These are phyloP conservation scores for Crinitomyces ghanaensis DNA, from an alignment of 805 yeast species.

Conservation along the genomic window DNA sequence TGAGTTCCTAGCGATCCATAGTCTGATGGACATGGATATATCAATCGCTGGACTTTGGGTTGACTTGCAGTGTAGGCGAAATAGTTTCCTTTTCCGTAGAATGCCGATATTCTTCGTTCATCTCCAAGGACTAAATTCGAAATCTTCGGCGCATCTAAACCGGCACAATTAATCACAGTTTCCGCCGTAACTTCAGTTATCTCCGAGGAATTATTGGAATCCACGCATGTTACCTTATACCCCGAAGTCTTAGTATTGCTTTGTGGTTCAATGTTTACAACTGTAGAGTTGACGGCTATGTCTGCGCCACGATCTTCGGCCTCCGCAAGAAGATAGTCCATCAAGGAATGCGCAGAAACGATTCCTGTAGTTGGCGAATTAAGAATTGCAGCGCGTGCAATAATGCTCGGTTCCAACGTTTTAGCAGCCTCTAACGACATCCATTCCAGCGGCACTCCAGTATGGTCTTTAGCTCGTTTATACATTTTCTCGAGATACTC, in stretches of 20 bases:
- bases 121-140: conserved; percentile 59
- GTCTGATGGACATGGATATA: conserved; percentile 76
- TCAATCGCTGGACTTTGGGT: conserved; percentile 42
- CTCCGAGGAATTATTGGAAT: conserved; percentile 16
- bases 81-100: conserved; percentile 80
- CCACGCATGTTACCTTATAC: conserved; percentile 15
- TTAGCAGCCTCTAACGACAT: conserved; percentile 36
- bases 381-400: conserved; percentile 49
- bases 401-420: conserved; percentile 51
- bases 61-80: conserved; percentile 41
- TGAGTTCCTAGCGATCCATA: conserved; percentile 77
- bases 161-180: conserved; percentile 67
- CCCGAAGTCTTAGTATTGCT: conserved; percentile 11
- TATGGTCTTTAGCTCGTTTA: conserved; percentile 32
- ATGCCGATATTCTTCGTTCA: conserved; percentile 44
- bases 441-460: conserved; percentile 52
- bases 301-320: conserved; percentile 55
- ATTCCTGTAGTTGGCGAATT: conserved; percentile 80
- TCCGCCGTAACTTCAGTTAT: conserved; percentile 21
- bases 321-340: conserved; percentile 44
- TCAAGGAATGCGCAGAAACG: conserved; percentile 65
- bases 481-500: conserved; percentile 46
- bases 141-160: conserved; percentile 60
- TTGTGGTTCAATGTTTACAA: conserved; percentile 28
- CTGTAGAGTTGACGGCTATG: conserved; percentile 49